Base-by-base conservation (phyloP, 2,329 filamentous ascomycete species). In the Coniochaeta prunicola region DNA sequence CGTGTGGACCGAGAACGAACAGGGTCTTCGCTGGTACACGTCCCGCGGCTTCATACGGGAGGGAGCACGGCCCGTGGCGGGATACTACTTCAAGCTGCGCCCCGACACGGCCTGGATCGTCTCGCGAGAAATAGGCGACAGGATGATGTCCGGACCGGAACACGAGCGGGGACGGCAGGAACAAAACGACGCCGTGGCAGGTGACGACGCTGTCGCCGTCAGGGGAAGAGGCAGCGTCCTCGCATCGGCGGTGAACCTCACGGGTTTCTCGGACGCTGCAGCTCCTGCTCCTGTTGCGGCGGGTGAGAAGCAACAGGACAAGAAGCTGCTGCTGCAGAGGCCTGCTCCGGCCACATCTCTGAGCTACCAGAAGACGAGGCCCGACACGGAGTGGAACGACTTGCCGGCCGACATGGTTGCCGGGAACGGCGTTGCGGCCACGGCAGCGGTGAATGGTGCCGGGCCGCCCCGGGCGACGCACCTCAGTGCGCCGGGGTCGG, bases 1-100 rank as follows among this genome's bases (percentile, higher is more conserved):
- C 68, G 86, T 88, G 17, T 89, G 86, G 86, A 85, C 85, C 12
- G 79, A 84, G 60, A 88, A 87, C 68, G 77, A 80, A 2, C 85
- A 87, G 21, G 86, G 80, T 0, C 70, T 88, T 61, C 75, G 75
- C 59, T 89, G 86, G 85, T 89, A 89, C 71, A 66, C 74, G 33
- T 75, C 76, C 26, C 77, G 83, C 10, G 83, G 84, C 2, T 89
- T 89, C 68, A 65, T 67, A 59, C 74, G 78, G 55, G 76, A 74
- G 15, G 65, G 64, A 13, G 10, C 36, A 9, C 69, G 75, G 36
- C 74, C 77, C n/a, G 68, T 86, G 10, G 69, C 76, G 34, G 80
- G 79, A 2, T 89, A 89, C 68, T 89, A 89, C 70, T 74, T 80
- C 65, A 84, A 82, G 65, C 74, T 89, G 38, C 77, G 79, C 56